Conservation (phyloP, 2,329 filamentous ascomycete species). For the Lachnellula cervina region DNA sequence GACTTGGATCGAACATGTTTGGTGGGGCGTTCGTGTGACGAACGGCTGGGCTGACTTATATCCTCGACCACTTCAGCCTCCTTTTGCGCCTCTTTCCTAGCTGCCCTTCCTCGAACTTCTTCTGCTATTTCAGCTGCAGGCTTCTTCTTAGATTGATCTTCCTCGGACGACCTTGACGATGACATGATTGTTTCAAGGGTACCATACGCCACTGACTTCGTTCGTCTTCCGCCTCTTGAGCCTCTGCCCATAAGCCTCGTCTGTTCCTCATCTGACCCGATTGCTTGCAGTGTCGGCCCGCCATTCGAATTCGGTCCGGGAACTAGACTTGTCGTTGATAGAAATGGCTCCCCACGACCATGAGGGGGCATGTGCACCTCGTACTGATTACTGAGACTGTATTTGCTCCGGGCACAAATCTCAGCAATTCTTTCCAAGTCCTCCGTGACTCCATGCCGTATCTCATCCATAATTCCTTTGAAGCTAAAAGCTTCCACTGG, state of each 20-base stretch:
- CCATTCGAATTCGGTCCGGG: slow-evolving; percentile 23
- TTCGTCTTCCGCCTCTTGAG: slow-evolving; percentile 23
- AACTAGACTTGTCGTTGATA: slow-evolving; percentile 27
- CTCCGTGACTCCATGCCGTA: slow-evolving; percentile 46
- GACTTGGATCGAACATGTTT: slow-evolving; percentile 34
- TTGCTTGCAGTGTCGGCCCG: slow-evolving; percentile 53
- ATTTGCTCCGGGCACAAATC: slow-evolving; percentile 60
- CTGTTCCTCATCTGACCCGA: slow-evolving; percentile 53
- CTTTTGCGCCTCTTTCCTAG: slow-evolving; percentile 30
- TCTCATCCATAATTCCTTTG: slow-evolving; percentile 57
- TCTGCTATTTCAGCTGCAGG: slow-evolving; percentile 52
- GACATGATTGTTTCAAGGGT: slow-evolving; percentile 65
- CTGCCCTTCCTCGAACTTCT: slow-evolving; percentile 47
- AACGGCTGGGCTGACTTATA: slow-evolving; percentile 7
- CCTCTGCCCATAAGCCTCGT: slow-evolving; percentile 18
- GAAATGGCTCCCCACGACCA: slow-evolving; percentile 49
- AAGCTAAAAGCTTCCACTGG: slow-evolving; percentile 61
- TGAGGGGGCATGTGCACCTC: slow-evolving; percentile 61
- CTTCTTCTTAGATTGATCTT: slow-evolving; percentile 53
- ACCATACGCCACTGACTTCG: slow-evolving; percentile 45
- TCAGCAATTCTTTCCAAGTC: slow-evolving; percentile 62
- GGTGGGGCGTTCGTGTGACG: slow-evolving; percentile 16
- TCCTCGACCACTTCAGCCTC: slow-evolving; percentile 6
- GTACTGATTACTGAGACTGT: slow-evolving; percentile 63
- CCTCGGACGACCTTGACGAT: slow-evolving; percentile 58